Percentiles rank a stretch among this genome's conserved stretches.
These are phyloP conservation scores for Collybia mongolica DNA, from an alignment of 768 basidiomycete species.

Conservation along the genomic window DNA sequence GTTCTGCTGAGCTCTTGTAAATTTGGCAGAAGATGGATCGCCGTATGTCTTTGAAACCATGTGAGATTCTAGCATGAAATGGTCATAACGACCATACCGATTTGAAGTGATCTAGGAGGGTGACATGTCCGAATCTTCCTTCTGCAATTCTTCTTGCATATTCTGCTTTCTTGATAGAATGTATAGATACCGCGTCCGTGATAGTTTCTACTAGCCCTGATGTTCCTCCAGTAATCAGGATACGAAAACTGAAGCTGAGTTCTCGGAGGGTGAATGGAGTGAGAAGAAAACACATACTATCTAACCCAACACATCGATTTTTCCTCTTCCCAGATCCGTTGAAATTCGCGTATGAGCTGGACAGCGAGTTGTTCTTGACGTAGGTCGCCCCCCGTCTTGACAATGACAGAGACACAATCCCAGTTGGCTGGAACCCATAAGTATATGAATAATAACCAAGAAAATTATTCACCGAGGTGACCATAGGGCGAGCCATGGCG, in stretches of 20 bases:
- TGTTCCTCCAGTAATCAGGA: constrained; percentile 88
- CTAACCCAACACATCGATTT: constrained; percentile 90
- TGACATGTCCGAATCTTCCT: constrained; percentile 83
- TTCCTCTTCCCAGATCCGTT: constrained; percentile 93
- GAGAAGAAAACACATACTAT: constrained; percentile 53
- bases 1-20: constrained; percentile 86
- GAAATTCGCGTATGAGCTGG: constrained; percentile 91
- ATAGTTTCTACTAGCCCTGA: constrained; percentile 98
- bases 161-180: constrained; percentile 99
- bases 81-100: constrained; percentile 48
- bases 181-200: constrained; percentile 96
- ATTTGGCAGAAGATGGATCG: constrained; percentile 82
- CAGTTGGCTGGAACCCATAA: constrained; percentile 52
- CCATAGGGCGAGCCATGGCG: constrained; percentile 94
- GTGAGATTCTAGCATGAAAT: neutral
- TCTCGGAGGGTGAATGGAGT: neutral
- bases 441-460: constrained; percentile 3
- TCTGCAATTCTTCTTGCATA: constrained; percentile 86
- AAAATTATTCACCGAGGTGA: constrained; percentile 63
- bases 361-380: constrained; percentile 98
- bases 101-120: constrained; percentile 89
- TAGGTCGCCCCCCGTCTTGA: constrained; percentile 96
- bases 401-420: constrained; percentile 95
- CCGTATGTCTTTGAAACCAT: constrained; percentile 74
- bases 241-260: constrained; percentile 74